These are phyloP conservation scores for Russula sp. DNA, from an alignment of 768 basidiomycete species.

Conservation along the genomic window DNA sequence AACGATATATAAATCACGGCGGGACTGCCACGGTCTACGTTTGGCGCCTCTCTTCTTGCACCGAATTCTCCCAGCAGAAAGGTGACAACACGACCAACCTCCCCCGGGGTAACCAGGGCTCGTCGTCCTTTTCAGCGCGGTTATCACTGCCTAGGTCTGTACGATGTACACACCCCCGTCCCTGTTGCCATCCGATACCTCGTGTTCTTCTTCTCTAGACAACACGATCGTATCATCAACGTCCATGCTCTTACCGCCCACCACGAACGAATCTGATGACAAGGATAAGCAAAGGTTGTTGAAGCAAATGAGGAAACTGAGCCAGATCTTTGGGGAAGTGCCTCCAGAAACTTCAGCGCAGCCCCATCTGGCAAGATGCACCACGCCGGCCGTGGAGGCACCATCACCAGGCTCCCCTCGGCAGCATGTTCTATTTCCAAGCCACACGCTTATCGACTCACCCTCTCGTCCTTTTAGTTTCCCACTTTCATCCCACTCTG, in stretches of 20 bases:
- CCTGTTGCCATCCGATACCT: constrained; percentile 2
- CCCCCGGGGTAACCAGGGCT: background rate
- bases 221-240: background rate
- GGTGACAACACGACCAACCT: background rate
- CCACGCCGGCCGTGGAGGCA: background rate
- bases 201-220: background rate
- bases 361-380: background rate
- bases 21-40: background rate
- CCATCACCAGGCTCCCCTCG: background rate
- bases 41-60: background rate
- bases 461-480: background rate
- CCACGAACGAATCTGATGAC: constrained; percentile 30
- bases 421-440: background rate
- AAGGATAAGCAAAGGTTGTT: constrained; percentile 34
- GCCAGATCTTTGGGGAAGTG: constrained; percentile 36
- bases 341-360: constrained; percentile 21
- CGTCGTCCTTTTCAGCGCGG: background rate
- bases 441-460: background rate
- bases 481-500: background rate
- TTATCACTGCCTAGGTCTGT: background rate
- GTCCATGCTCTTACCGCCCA: constrained; percentile 23
- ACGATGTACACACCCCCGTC: background rate
- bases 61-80: too few species aligned
- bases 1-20: background rate
- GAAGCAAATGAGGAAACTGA: constrained; percentile 39